Conservation (phyloP, 441 rosid genomes). For the Erodium trifolium region DNA sequence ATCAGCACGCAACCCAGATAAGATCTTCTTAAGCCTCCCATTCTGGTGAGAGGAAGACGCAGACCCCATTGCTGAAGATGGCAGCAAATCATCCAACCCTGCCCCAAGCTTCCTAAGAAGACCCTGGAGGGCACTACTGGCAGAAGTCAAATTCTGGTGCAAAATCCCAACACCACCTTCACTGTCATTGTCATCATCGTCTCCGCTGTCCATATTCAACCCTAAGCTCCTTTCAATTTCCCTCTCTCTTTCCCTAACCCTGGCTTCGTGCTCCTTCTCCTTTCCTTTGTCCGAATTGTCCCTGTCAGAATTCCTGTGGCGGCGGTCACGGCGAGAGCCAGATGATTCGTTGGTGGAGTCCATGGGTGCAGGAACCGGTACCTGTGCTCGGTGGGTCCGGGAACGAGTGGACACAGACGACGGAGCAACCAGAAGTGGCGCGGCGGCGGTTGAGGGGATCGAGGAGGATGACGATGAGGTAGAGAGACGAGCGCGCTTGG, state of each 20-base stretch:
- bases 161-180: slow-evolving; percentile 73
- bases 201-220: slow-evolving; percentile 51
- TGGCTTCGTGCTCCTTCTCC: slow-evolving; percentile 81
- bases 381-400: slow-evolving; percentile 6
- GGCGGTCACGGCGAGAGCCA: slow-evolving; percentile 60
- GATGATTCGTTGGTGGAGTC: slow-evolving; percentile 69
- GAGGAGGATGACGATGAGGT: slow-evolving; percentile 28
- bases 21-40: slow-evolving; percentile 81
- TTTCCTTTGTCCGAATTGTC: slow-evolving; percentile 70
- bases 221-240: slow-evolving; percentile 36
- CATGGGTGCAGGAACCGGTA: slow-evolving; percentile 31
- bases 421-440: slow-evolving; percentile 1
- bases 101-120: slow-evolving; percentile 90
- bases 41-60: slow-evolving; percentile 81
- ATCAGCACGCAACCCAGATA: slow-evolving; percentile 84
- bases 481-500: slow-evolving; percentile 68
- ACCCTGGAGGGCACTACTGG: slow-evolving; percentile 95
- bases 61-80: slow-evolving; percentile 65
- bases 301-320: slow-evolving; percentile 27
- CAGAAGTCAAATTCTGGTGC: slow-evolving; percentile 84
- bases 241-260: slow-evolving; percentile 38
- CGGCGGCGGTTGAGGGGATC: slow-evolving; percentile 3
- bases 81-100: slow-evolving; percentile 86
- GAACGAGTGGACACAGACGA: slow-evolving; percentile 16
- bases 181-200: slow-evolving; percentile 74